A percentile compares a stretch with the other conserved stretches of the same genome.
Evolutionary conservation across 495 filamentous ascomycete species (phyloP).

Genomic region (Pyrenula massariospora): DNA sequence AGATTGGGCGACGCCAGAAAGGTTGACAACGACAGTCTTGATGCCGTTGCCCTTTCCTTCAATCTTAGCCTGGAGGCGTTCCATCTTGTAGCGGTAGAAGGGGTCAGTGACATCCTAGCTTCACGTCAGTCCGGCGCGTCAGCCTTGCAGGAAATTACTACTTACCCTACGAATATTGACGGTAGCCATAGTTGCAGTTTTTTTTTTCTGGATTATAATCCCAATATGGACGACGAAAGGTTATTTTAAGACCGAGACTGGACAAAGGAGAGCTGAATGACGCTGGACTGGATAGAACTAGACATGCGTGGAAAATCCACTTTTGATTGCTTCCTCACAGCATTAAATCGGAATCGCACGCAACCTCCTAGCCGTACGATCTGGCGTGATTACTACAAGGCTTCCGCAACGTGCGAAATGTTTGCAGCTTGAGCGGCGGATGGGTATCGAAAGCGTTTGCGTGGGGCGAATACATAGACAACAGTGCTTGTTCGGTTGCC

Average conservation of each 20-base stretch:
- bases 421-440: slow-evolving; percentile 84
- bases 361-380: slow-evolving; percentile 68
- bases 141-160: not conserved
- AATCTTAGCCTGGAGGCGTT: slow-evolving; percentile 94
- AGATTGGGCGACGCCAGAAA: slow-evolving; percentile 87
- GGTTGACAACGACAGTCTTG: slow-evolving; percentile 93
- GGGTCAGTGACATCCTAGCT: slow-evolving; percentile 78
- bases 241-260: slow-evolving; percentile 14
- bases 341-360: not conserved
- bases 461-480: slow-evolving; percentile 78
- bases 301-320: slow-evolving; percentile 34
- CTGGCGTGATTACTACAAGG: slow-evolving; percentile 72
- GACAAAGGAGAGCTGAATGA: slow-evolving; percentile 30
- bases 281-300: slow-evolving; percentile 30
- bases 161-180: slow-evolving; percentile 84
- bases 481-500: slow-evolving; percentile 22
- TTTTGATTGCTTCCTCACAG: not conserved
- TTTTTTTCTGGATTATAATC: slow-evolving; percentile 8
- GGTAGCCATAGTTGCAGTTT: slow-evolving; percentile 63
- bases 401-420: slow-evolving; percentile 84
- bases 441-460: slow-evolving; percentile 66
- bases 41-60: slow-evolving; percentile 98
- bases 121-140: slow-evolving; percentile 6
- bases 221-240: slow-evolving; percentile 8
- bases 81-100: slow-evolving; percentile 99